Percentiles rank a stretch among this genome's conserved stretches.
phyloP scores from a whole-genome alignment of 2,329 filamentous ascomycete genomes.

The Pseudocercospora vitis region DNA sequence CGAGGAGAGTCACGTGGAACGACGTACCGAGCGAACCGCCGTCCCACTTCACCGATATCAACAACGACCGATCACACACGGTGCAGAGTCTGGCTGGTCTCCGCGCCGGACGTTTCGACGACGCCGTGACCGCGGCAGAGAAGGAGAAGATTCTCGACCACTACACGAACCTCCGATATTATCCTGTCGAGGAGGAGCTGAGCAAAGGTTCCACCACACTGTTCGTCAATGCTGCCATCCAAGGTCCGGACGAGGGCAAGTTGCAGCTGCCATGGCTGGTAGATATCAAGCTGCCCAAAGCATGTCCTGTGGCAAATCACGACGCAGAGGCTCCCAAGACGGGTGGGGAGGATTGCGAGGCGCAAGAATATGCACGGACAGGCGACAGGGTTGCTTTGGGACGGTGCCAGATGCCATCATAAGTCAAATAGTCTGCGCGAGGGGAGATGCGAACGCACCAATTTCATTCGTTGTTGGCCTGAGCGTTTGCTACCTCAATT shows the following conservation, averaged over 20 bases:
- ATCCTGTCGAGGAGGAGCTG: conserved; percentile 26
- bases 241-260: conserved; percentile 44
- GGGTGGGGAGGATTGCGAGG: too few species aligned
- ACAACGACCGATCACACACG: conserved; percentile 43
- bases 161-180: conserved; percentile 35
- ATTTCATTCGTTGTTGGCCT: too few species aligned
- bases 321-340: too few species aligned
- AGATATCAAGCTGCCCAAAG: conserved; percentile 47
- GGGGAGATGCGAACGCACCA: too few species aligned
- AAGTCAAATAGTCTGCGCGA: too few species aligned
- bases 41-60: conserved; percentile 49
- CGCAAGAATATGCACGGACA: too few species aligned
- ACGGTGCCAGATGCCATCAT: too few species aligned
- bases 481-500: conserved; percentile 11
- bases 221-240: conserved; percentile 61
- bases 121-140: conserved; percentile 25
- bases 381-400: too few species aligned
- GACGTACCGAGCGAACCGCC: conserved; percentile 23
- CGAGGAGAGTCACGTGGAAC: conserved; percentile 43
- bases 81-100: conserved; percentile 41
- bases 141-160: conserved; percentile 25
- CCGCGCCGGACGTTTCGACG: conserved; percentile 18
- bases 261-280: conserved; percentile 57
- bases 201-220: too few species aligned
- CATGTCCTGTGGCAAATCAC: too few species aligned